A percentile compares a stretch with the other conserved stretches of the same genome.
Evolutionary conservation across 257 asterid species (phyloP).

Genomic region (Nemophila menziesii): DNA sequence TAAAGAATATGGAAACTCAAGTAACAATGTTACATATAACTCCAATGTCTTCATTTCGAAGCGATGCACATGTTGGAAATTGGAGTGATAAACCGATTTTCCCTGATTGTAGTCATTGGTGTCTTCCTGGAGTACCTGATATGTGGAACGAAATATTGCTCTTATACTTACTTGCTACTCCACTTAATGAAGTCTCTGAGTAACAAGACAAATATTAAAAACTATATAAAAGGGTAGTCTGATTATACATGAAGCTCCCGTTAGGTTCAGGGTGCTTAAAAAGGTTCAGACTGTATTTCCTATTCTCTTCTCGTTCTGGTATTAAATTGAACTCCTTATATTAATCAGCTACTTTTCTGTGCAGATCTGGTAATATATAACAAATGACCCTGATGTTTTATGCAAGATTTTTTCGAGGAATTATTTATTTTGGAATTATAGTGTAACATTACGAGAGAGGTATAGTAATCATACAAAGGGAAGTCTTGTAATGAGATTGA

Average conservation of each 20-base stretch:
- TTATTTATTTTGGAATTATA: not conserved
- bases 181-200: not conserved
- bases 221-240: too few relatives aligned
- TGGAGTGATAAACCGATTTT: constrained; percentile 58
- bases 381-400: not conserved
- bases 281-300: too few relatives aligned
- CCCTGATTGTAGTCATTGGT: constrained; percentile 81
- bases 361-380: too few relatives aligned
- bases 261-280: too few relatives aligned
- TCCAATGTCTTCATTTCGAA: constrained; percentile 57
- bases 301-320: too few relatives aligned
- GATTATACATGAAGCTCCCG: too few relatives aligned
- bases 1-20: constrained; percentile 42
- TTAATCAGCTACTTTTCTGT: too few relatives aligned
- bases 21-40: constrained; percentile 54
- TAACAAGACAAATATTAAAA: not conserved
- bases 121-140: constrained; percentile 75
- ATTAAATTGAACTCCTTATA: too few relatives aligned
- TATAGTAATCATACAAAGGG: not conserved
- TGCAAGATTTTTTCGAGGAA: too few relatives aligned
- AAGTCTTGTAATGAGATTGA: not conserved
- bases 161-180: constrained; percentile 26
- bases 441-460: not conserved
- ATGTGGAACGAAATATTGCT: constrained; percentile 57
- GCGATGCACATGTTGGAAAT: constrained; percentile 76